These are phyloP conservation scores for Zygoascus ofunaensis DNA, from an alignment of 805 yeast species.

Conservation along the genomic window DNA sequence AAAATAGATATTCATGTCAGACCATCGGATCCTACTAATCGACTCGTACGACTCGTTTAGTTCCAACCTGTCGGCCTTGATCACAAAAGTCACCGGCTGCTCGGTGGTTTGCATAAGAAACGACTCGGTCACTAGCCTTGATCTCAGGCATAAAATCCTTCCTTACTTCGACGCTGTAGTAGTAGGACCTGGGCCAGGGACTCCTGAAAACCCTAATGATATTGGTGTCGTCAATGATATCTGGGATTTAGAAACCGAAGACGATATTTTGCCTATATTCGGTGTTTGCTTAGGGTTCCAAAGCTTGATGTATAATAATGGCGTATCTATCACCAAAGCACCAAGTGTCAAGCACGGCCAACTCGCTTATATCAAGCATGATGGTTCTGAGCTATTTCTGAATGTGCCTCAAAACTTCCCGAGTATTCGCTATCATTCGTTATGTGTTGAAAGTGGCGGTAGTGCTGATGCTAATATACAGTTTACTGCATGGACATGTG, in stretches of 20 bases:
- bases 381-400: conserved; percentile 28
- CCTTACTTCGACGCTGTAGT: conserved; percentile 62
- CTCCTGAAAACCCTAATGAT: conserved; percentile 56
- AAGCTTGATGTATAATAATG: conserved; percentile 56
- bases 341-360: conserved; percentile 77
- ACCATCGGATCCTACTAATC: conserved; percentile 45
- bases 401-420: conserved; percentile 39
- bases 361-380: conserved; percentile 42
- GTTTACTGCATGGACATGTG: conserved; percentile 19
- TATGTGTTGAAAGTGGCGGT: conserved; percentile 37
- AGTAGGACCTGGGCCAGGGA: conserved; percentile 97
- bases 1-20: too few relatives aligned
- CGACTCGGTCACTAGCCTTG: conserved; percentile 39
- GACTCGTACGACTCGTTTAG: conserved; percentile 97
- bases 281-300: conserved; percentile 96
- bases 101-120: conserved; percentile 53
- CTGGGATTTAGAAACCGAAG: conserved; percentile 34
- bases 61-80: conserved; percentile 59
- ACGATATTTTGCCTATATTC: conserved; percentile 51
- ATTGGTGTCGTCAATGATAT: conserved; percentile 62
- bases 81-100: conserved; percentile 43
- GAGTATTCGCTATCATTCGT: conserved; percentile 84
- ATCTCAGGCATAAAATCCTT: conserved; percentile 34
- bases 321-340: conserved; percentile 46
- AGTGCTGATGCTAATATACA: conserved; percentile 21